Evolutionary conservation across 2,329 filamentous ascomycete genomes (phyloP).

Genomic region (Ophiostoma sp.): DNA sequence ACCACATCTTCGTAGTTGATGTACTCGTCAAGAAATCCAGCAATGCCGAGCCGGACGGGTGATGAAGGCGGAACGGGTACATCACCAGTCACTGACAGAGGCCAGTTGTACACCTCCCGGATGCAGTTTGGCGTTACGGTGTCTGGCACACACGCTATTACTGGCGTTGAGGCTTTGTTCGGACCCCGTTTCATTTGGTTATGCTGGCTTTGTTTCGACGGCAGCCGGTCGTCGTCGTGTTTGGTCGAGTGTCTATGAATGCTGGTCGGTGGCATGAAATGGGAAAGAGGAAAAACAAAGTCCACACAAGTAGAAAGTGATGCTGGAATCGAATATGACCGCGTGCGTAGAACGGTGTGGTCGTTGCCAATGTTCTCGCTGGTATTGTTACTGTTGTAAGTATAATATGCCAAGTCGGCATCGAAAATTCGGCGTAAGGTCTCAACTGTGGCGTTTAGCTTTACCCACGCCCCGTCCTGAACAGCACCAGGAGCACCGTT

Average conservation of each 20-base stretch:
- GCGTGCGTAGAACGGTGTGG: constrained; percentile 39
- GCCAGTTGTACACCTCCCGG: constrained; percentile 43
- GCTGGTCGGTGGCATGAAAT: constrained; percentile 43
- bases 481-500: constrained; percentile 35
- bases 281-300: constrained; percentile 45
- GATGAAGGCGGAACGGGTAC: constrained; percentile 26
- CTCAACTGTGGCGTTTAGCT: constrained; percentile 39
- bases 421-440: constrained; percentile 39
- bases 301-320: constrained; percentile 37
- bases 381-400: constrained; percentile 31
- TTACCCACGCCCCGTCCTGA: constrained; percentile 39
- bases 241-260: background rate
- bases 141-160: constrained; percentile 29
- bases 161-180: background rate
- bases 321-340: constrained; percentile 42
- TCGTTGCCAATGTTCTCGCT: constrained; percentile 19
- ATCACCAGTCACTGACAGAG: background rate
- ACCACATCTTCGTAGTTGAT: constrained; percentile 41
- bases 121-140: constrained; percentile 39
- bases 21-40: constrained; percentile 47
- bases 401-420: constrained; percentile 39
- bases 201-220: background rate
- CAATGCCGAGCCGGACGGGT: constrained; percentile 40
- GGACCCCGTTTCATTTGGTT: background rate
- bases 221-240: no score